phyloP scores from a whole-genome alignment of 495 filamentous ascomycete genomes.

The Xylaria bambusicola region DNA sequence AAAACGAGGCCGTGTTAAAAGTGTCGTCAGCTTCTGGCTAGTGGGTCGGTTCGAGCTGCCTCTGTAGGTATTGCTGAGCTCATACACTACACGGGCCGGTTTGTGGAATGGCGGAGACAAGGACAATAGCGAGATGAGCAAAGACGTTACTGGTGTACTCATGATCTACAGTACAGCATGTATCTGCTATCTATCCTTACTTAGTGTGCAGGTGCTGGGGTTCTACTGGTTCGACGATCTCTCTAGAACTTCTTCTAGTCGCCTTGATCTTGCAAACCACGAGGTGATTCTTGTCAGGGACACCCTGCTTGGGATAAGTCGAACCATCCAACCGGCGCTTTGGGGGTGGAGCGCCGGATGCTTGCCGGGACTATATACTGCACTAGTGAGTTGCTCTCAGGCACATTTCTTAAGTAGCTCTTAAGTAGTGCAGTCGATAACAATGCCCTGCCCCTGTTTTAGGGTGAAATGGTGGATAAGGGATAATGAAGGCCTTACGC shows the following conservation, averaged over 20 bases:
- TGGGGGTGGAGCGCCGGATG: constrained; percentile 17
- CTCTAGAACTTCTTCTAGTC: not conserved
- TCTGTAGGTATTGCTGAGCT: too few species aligned
- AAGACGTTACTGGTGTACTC: not conserved
- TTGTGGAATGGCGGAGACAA: too few species aligned
- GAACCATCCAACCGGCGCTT: constrained; percentile 2
- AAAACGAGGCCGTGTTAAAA: not conserved
- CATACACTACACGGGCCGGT: too few species aligned
- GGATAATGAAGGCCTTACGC: not conserved
- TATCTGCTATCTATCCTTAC: too few species aligned
- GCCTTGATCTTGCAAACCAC: not conserved
- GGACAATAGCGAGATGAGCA: not conserved
- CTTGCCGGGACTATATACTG: constrained; percentile 6
- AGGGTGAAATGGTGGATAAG: not conserved
- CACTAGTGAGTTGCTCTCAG: not conserved
- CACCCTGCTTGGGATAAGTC: constrained; percentile 8
- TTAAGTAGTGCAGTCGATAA: too few species aligned
- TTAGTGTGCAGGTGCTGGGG: too few species aligned
- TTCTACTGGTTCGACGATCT: not conserved
- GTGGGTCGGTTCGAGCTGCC: not conserved
- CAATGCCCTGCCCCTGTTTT: constrained; percentile 1
- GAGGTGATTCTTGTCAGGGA: constrained; percentile 5
- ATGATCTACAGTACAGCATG: too few species aligned
- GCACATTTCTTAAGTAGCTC: not conserved
- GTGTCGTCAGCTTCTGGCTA: not conserved